Evolutionary conservation across 202 grass and related monocot genomes (phyloP), one percentile per base, ranked within the genome.

Genomic region (Schoenoplectus triqueter): DNA sequence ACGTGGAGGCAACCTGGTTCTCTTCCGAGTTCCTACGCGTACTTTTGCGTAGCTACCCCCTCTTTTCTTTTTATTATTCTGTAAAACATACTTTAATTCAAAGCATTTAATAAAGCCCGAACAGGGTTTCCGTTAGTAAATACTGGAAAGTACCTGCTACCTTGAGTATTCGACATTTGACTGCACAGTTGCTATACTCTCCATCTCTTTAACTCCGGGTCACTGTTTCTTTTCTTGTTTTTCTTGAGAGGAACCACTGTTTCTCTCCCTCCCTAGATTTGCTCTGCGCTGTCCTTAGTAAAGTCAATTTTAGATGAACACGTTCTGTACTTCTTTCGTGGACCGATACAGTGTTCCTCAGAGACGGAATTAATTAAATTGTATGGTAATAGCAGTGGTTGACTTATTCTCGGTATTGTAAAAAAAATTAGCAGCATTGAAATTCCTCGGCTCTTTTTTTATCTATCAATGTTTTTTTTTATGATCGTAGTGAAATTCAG

Each of bases 71-170:
- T 39, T 6, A 4, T 76, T 55, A 54, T 7, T 11, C 39, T 7
- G 14, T 8, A 41, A n/a, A 14, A 39, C 2, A 39, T 41, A 13
- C 51, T 77, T 56, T n/a, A 73, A 57, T 77, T 77, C 11, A 57
- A 57, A 40, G 48, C 73, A 77, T 77, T 56, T 77, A 78, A 78
- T 78, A 40, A 77, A 77, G 50, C 1, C 5, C 1, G 21, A 78
- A 14, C 54, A 44, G 31, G 19, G 15, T 78, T 61, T 78, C 74
- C 13, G 52, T 61, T 78, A 44, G 75, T 78, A 78, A 78, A 60
- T 78, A 78, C 74, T 9, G 52, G 2, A 6, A n/a, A 77, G 50
- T 56, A 39, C n/a, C 45, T 13, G 14, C 10, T 59, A 59, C 10
- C 73, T 57, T 7, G 5, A 41, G 11, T 77, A 57, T 77, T 56